These are phyloP conservation scores for Pseudogymnoascus sp. DNA, from an alignment of 2,329 filamentous ascomycete genomes.

Conservation along the genomic window DNA sequence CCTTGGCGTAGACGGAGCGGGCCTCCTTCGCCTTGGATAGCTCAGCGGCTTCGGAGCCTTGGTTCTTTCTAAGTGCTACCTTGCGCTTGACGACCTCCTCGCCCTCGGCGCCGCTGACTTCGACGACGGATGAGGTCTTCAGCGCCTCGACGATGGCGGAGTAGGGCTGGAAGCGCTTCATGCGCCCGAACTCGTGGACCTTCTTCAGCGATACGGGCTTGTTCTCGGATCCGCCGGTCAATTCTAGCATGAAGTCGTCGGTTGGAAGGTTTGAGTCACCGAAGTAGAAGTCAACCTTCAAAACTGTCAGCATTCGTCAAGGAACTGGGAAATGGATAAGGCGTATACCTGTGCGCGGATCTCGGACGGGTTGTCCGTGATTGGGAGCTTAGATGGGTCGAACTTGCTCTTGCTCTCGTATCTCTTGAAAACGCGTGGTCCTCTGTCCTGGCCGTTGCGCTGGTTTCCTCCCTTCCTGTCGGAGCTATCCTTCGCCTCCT, in stretches of 20 bases:
- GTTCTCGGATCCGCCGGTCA: slow-evolving; percentile 72
- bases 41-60: slow-evolving; percentile 36
- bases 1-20: slow-evolving; percentile 84
- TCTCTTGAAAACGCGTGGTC: slow-evolving; percentile 23
- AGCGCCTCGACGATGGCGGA: slow-evolving; percentile 76
- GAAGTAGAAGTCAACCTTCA: slow-evolving; percentile 91
- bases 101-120: slow-evolving; percentile 66
- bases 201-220: slow-evolving; percentile 70
- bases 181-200: slow-evolving; percentile 86
- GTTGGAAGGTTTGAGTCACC: slow-evolving; percentile 81
- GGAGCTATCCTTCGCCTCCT: slow-evolving; percentile 15
- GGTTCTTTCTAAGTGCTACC: slow-evolving; percentile 54
- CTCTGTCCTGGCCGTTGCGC: slow-evolving; percentile 11
- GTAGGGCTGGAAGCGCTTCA: slow-evolving; percentile 90
- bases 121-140: slow-evolving; percentile 65
- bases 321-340: slow-evolving; percentile 10
- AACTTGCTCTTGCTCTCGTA: slow-evolving; percentile 44
- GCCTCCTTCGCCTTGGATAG: slow-evolving; percentile 56
- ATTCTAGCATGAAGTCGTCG: slow-evolving; percentile 79
- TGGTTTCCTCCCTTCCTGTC: slow-evolving; percentile 11
- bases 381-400: slow-evolving; percentile 46
- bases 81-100: slow-evolving; percentile 71
- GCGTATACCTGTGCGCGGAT: slow-evolving; percentile 57
- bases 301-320: not conserved
- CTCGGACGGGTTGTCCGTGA: slow-evolving; percentile 54